These are phyloP conservation scores for Anisodus tanguticus DNA, from an alignment of 257 asterid genomes.

Conservation along the genomic window DNA sequence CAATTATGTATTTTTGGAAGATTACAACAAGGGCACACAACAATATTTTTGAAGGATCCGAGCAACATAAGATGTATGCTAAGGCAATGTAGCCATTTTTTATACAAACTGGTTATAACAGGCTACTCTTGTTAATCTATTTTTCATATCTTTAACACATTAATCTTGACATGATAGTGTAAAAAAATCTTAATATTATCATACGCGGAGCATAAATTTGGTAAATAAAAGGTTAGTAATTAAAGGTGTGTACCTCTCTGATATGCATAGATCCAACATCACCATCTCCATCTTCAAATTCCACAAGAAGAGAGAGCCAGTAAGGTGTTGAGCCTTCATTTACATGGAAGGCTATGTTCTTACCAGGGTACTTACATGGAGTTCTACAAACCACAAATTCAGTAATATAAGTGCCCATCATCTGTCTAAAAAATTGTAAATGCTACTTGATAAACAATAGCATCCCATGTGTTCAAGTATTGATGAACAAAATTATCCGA, in stretches of 20 bases:
- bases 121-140: no score
- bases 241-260: slow-evolving; percentile 61
- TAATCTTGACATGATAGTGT: not conserved
- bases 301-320: slow-evolving; percentile 89
- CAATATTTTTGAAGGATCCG: not conserved
- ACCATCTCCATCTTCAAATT: slow-evolving; percentile 93
- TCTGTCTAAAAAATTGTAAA: not conserved
- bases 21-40: no score
- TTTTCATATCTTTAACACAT: not conserved
- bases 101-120: not conserved
- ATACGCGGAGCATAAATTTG: not conserved
- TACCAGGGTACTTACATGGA: slow-evolving; percentile 82
- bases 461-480: no score
- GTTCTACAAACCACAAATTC: slow-evolving; percentile 54
- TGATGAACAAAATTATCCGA: not conserved
- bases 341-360: slow-evolving; percentile 81
- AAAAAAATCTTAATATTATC: not conserved
- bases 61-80: not conserved
- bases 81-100: no score
- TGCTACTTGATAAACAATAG: not conserved
- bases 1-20: not conserved
- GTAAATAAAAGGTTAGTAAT: not conserved
- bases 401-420: not conserved
- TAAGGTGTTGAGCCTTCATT: slow-evolving; percentile 90
- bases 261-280: slow-evolving; percentile 93